These are phyloP conservation scores for Zymoseptoria passerinii DNA, from an alignment of 2,329 filamentous ascomycete species.

Conservation along the genomic window DNA sequence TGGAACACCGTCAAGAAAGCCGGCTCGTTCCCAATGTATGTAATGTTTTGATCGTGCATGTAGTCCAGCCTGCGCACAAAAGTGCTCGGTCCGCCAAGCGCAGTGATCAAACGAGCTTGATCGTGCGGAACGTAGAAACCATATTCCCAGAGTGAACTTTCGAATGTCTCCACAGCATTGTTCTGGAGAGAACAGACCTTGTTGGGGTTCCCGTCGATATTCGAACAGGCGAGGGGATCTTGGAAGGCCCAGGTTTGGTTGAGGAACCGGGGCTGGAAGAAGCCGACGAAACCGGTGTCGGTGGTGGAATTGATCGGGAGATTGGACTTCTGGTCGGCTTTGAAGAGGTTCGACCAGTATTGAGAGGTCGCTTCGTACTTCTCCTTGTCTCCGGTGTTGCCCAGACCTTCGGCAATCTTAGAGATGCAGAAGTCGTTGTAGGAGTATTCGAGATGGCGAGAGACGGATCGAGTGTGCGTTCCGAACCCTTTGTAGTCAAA, in stretches of 20 bases:
- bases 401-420: slow-evolving; percentile 36
- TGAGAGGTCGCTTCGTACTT: slow-evolving; percentile 46
- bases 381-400: slow-evolving; percentile 31
- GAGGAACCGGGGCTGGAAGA: slow-evolving; percentile 53
- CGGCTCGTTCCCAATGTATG: slow-evolving; percentile 59
- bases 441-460: slow-evolving; percentile 43
- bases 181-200: slow-evolving; percentile 44
- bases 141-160: slow-evolving; percentile 62
- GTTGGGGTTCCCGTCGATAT: slow-evolving; percentile 25
- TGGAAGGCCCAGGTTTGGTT: slow-evolving; percentile 50
- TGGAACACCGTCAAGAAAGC: slow-evolving; percentile 33
- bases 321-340: slow-evolving; percentile 49
- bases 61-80: slow-evolving; percentile 54
- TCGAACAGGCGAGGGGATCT: slow-evolving; percentile 34
- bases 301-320: slow-evolving; percentile 25
- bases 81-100: slow-evolving; percentile 46
- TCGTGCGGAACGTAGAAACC: slow-evolving; percentile 63
- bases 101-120: slow-evolving; percentile 38
- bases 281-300: slow-evolving; percentile 55
- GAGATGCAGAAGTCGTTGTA: slow-evolving; percentile 39
- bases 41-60: slow-evolving; percentile 48
- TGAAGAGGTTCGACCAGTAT: slow-evolving; percentile 62
- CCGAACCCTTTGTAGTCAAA: slow-evolving; percentile 41
- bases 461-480: slow-evolving; percentile 45
- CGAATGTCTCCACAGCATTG: slow-evolving; percentile 54